A percentile compares a stretch with the other conserved stretches of the same genome.
These are phyloP conservation scores for Mortierella sp. DNA, from an alignment of 371 early-diverging fungal genomes.

Conservation along the genomic window DNA sequence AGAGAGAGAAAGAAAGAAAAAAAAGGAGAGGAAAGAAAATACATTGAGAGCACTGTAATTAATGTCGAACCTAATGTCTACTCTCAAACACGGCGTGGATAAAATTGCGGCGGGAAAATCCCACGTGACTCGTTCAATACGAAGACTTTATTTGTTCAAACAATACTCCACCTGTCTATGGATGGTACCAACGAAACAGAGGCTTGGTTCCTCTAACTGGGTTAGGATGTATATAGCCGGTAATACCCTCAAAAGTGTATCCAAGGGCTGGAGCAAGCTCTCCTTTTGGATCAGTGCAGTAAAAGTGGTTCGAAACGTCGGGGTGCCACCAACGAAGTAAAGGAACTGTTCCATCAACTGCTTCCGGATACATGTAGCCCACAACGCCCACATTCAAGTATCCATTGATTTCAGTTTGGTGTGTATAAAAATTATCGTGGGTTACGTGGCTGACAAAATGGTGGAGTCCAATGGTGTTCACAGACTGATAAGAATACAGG, in stretches of 20 bases:
- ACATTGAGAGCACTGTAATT: too few relatives aligned
- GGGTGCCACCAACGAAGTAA: constrained; percentile 20
- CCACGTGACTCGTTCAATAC: too few relatives aligned
- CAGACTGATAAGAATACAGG: constrained; percentile 12
- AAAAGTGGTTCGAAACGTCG: constrained; percentile 9
- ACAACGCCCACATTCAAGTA: constrained; percentile 17
- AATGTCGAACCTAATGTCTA: too few relatives aligned
- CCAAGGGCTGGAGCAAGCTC: constrained; percentile 6
- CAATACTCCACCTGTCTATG: too few relatives aligned
- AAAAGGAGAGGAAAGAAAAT: too few relatives aligned
- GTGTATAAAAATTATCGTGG: constrained; percentile 14
- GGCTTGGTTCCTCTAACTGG: constrained; percentile 17
- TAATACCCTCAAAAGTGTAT: constrained; percentile 18
- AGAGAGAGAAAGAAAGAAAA: too few relatives aligned
- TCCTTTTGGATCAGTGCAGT: constrained; percentile 20
- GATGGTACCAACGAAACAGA: constrained; percentile 21
- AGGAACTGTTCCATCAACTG: constrained; percentile 9
- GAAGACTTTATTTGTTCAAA: too few relatives aligned
- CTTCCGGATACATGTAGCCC: constrained; percentile 18
- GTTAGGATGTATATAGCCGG: constrained; percentile 7
- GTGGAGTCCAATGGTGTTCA: constrained; percentile 18
- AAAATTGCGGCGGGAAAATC: too few relatives aligned
- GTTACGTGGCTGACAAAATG: neutral
- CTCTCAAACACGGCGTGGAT: too few relatives aligned
- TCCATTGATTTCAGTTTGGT: neutral